These are phyloP conservation scores for Trichoderma sp. DNA, from an alignment of 2,329 filamentous ascomycete genomes.

Conservation along the genomic window DNA sequence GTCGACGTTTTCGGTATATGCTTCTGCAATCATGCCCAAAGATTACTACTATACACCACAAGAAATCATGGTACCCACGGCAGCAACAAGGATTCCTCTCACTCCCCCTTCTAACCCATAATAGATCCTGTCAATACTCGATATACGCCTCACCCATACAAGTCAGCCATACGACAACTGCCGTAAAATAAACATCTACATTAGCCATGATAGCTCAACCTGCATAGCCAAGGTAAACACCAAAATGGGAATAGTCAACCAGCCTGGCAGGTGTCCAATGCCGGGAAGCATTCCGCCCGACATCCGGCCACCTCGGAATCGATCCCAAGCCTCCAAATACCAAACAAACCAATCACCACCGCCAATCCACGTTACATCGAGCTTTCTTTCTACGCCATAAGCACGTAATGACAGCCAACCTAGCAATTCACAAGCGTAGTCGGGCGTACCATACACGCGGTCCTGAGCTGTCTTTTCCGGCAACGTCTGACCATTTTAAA, in stretches of 20 bases:
- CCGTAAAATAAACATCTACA: not conserved
- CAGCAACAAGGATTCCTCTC: not conserved
- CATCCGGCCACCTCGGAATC: slow-evolving; percentile 1
- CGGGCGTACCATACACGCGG: not conserved
- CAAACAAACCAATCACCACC: not conserved
- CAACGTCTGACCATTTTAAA: not conserved
- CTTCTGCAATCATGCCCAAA: not conserved
- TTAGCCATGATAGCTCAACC: not conserved
- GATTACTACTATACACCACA: not conserved
- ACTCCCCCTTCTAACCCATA: not conserved
- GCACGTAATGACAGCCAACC: not conserved
- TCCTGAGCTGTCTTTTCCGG: not conserved
- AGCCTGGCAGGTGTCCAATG: not conserved
- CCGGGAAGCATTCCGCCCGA: not conserved
- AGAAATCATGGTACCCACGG: not conserved
- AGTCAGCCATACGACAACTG: not conserved
- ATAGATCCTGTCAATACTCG: not conserved
- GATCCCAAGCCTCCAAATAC: not conserved
- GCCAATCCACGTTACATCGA: not conserved
- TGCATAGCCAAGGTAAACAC: not conserved
- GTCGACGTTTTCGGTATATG: not conserved
- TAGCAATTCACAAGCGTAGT: not conserved
- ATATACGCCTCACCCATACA: not conserved
- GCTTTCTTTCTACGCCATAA: not conserved
- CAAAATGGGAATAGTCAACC: not conserved